Conservation (phyloP, 2,329 filamentous ascomycete genomes). For the Pseudocercospora pini-densiflorae region DNA sequence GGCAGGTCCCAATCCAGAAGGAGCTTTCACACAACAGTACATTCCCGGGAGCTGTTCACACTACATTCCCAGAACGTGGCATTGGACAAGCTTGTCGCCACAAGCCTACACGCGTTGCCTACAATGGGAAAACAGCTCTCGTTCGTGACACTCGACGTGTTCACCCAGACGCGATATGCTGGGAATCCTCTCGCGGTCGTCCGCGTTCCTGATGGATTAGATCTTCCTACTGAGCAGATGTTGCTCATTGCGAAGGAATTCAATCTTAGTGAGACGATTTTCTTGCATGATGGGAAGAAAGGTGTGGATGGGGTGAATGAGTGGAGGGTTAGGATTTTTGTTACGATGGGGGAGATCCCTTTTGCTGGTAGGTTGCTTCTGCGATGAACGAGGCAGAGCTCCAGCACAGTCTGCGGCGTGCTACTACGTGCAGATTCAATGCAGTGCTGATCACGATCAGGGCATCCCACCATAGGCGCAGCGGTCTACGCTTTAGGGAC, state of each 20-base stretch:
- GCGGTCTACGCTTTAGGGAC: slow-evolving; percentile 52
- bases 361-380: slow-evolving; percentile 48
- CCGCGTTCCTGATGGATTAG: slow-evolving; percentile 44
- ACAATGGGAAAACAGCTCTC: slow-evolving; percentile 12
- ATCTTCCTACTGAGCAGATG: slow-evolving; percentile 54
- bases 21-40: neutral
- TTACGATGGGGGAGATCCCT: slow-evolving; percentile 55
- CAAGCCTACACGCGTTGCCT: neutral
- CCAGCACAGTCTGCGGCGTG: too few species aligned
- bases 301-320: slow-evolving; percentile 27
- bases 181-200: slow-evolving; percentile 65
- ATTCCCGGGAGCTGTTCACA: neutral
- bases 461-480: slow-evolving; percentile 63
- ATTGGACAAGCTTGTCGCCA: neutral
- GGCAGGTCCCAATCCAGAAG: neutral
- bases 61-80: neutral
- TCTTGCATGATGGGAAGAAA: slow-evolving; percentile 49
- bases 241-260: slow-evolving; percentile 61
- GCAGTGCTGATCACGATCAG: slow-evolving; percentile 14
- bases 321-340: slow-evolving; percentile 61
- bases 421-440: neutral
- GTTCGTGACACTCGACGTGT: slow-evolving; percentile 52
- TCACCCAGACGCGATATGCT: slow-evolving; percentile 52
- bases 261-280: slow-evolving; percentile 63
- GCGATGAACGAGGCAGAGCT: neutral